Base-by-base conservation (phyloP, 805 yeast genomes). In the Blastobotrys robertii region DNA sequence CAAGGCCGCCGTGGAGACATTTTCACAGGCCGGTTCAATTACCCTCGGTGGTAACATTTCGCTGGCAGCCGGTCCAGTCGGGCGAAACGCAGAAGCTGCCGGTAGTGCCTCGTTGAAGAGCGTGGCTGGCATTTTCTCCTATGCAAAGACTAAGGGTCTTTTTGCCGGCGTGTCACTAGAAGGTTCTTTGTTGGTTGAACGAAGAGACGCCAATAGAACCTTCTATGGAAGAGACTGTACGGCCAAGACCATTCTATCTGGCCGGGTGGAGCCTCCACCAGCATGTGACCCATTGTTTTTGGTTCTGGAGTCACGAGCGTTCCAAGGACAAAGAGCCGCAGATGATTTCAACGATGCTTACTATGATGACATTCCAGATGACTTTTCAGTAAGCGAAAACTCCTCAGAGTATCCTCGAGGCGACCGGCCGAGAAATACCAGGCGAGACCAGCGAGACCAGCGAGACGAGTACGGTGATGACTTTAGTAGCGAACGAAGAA, bases 151-250 rank as follows among this genome's bases (percentile, higher is more conserved):
- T 3, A 90, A 92, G 63, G 98, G 98, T 50, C 72, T 92, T 39
- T 90, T 85, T 66, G 98, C 98, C 0, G 98, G 98, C 58, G 94
- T 90, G 13, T 90, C 97, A 1, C 73, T 90, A 41, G 98, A 90
- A 66, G 98, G 98, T 28, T 87, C 97, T 1, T 95, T 90, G 11
- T 77, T 92, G 45, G 72, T 92, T n/a, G 98, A 92, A 65, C 82
- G 98, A 68, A 77, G 97, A 65, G 97, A 92, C 56, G 95, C 97
- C 22, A 90, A 90, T 64, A 73, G 95, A 57, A 90, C 90, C 65
- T 90, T 90, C 59, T 90, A 90, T 59, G 97, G 98, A 32, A 73
- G 72, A 53, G 77, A 74, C 51, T 83, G 95, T 61, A 87, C 92
- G 46, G 94, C 97, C n/a, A 77, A 84, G 62, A 72, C 72, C 58